phyloP scores from a whole-genome alignment of 2,329 filamentous ascomycete species.

The Colletotrichum godetiae region DNA sequence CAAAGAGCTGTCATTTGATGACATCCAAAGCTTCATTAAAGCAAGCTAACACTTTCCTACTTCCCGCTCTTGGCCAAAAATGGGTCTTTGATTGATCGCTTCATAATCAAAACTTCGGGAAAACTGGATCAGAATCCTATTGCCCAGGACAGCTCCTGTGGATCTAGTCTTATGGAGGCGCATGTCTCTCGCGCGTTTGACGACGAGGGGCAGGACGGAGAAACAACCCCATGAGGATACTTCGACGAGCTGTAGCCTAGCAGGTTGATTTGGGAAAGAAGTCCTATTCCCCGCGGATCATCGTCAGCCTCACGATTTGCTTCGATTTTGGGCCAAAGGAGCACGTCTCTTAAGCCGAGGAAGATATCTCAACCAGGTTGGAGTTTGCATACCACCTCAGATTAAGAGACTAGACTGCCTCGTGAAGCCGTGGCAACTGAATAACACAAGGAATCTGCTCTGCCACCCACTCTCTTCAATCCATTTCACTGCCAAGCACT shows the following conservation, averaged over 20 bases:
- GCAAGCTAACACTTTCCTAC: not conserved
- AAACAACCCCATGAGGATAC: not conserved
- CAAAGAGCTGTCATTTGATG: conserved; percentile 10
- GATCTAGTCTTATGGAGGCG: not conserved
- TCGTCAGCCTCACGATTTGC: not conserved
- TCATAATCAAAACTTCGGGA: not conserved
- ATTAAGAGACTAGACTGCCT: not conserved
- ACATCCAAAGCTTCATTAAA: conserved; percentile 7
- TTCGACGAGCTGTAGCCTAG: not conserved
- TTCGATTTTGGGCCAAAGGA: not conserved
- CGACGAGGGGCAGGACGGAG: not conserved
- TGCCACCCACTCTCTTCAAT: not conserved
- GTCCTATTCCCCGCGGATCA: not conserved
- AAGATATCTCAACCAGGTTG: not conserved
- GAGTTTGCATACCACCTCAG: not conserved
- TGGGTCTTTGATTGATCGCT: not conserved
- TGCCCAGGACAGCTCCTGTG: not conserved
- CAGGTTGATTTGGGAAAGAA: not conserved
- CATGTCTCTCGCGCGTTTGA: not conserved
- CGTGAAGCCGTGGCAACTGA: not conserved
- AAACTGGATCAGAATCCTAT: not conserved
- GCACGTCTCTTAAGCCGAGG: not conserved
- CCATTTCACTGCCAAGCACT: not conserved
- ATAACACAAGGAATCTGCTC: not conserved
- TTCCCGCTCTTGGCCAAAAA: conserved; percentile 9